Evolutionary conservation across 345 rosid genomes (phyloP).

Genomic region (Populus euphratica): DNA sequence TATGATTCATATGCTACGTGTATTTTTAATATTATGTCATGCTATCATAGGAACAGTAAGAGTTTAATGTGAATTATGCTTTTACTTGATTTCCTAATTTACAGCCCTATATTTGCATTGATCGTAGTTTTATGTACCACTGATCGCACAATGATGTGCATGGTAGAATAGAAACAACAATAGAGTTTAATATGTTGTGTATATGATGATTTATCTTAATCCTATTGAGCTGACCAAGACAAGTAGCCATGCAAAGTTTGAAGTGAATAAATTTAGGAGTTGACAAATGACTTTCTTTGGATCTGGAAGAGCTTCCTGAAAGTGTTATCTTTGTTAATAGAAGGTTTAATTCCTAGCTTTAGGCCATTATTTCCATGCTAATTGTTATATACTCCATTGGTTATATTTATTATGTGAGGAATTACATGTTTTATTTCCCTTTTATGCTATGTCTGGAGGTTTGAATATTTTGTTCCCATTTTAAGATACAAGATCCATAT

Average conservation of each 20-base stretch:
- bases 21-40: not conserved
- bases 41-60: not conserved
- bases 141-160: not conserved
- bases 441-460: not conserved
- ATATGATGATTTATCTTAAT: not conserved
- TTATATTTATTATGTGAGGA: not conserved
- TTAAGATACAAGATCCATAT: not conserved
- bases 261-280: not conserved
- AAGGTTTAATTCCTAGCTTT: not conserved
- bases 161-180: not conserved
- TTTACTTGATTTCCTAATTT: not conserved
- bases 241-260: not conserved
- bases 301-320: not conserved
- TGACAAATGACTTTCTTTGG: not conserved
- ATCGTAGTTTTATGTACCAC: not conserved
- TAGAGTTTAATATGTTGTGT: not conserved
- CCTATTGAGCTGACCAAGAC: not conserved
- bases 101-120: not conserved
- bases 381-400: not conserved
- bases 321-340: not conserved
- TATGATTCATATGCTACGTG: not conserved
- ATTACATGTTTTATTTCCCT: not conserved
- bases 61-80: not conserved
- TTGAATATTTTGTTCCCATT: not conserved
- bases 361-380: not conserved